Evolutionary conservation across 2,329 filamentous ascomycete genomes (phyloP), one percentile per base, ranked within the genome.

Genomic region (Didymella glomerata): DNA sequence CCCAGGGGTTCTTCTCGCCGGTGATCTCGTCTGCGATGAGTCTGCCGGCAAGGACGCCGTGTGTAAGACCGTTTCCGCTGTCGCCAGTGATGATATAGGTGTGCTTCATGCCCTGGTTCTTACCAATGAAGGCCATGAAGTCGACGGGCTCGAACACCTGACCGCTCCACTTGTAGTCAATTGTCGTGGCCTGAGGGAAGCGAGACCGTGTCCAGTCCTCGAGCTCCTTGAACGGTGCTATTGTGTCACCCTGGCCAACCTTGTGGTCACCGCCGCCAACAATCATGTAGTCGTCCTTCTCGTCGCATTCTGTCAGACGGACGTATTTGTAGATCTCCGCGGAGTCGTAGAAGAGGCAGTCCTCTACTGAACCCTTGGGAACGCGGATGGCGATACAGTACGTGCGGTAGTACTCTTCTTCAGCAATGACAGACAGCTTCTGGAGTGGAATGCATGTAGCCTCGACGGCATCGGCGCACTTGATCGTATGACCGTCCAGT

Each of bases 181-280:
- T 77, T 3, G 75, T 68, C 0, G 79, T 79, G 1, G 80, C 80
- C 47, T 81, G 76, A 0, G 84, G 78, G 68, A 86, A 86, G 27
- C 85, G 80, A 48, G 82, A 79, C 7, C 83, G 79, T 0, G 78
- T 78, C 85, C 84, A 87, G 0, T 67, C 66, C 67, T 85, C 84
- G 4, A 87, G 78, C 63, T 85, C 81, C 1, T 76, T 72, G 58
- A 83, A 85, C 7, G 82, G 80, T 0, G 78, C 78, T 0, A 74
- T 68, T 1, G 81, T 75, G 2, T 79, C 73, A 42, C 82, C 79
- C 62, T 86, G 83, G 0, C 84, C 84, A n/a, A 86, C 83, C 67
- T 85, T 84, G 76, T 87, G 85, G 64, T 86, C 85, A 49, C 82
- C 81, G 1, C 85, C 85, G 7, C 84, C 85, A 6, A 86, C 78